Evolutionary conservation across 257 asterid species (phyloP), one percentile per base, ranked within the genome.

Genomic region (Euphrasia confusa): DNA sequence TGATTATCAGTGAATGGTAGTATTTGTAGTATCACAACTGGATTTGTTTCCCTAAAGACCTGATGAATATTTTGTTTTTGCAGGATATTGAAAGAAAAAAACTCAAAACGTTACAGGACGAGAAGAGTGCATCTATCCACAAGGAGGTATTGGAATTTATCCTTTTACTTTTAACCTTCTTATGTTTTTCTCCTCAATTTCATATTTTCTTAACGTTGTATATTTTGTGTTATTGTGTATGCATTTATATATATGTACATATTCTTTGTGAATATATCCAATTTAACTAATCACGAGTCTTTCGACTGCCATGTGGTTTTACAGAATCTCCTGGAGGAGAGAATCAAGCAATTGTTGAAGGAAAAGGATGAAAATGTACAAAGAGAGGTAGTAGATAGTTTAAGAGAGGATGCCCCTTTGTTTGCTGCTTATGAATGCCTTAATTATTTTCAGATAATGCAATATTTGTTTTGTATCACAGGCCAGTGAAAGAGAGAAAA

Each of bases 41-140:
- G 42, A 10, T 37, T 13, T 39, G 7, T 39, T 57, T 63, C 33
- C 10, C 39, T 57, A 37, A 44, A 66, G 58, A 13, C 3, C 33
- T 57, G 14, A 56, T 63, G 55, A 58, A 63, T 60, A 15, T 63
- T 68, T 71, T 59, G 44, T 52, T 61, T 68, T 60, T 35, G 44
- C 76, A 83, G 85, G 80, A 72, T 60, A 72, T 58, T 72, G 77
- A 78, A 60, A 61, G 77, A 69, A 79, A 74, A 72, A 71, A 71
- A 65, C 55, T 83, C 48, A 73, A 75, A 69, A 76, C 75, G 61
- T 67, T 81, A 44, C 71, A 64, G 10, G 71, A 69, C 60, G 95
- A 73, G 35, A 83, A 80, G 68, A 67, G 70, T 44, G 69, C 64
- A 32, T 71, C 66, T 65, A 61, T 61, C 54, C 80, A 66, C 67